phyloP scores from a whole-genome alignment of 2,329 filamentous ascomycete species.

The Didymella lethalis region DNA sequence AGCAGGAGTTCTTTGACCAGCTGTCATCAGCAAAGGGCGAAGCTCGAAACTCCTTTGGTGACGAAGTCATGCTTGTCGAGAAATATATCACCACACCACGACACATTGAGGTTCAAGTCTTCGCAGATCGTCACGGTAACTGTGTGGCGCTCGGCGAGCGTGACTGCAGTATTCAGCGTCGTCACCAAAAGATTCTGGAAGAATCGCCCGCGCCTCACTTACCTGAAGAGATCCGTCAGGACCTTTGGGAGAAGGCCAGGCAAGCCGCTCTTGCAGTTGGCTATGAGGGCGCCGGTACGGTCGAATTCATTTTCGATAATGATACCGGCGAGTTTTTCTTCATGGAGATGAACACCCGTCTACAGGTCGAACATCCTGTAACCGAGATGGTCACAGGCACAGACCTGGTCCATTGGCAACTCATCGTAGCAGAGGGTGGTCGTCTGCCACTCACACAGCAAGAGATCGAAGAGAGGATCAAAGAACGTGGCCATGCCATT shows the following conservation, averaged over 20 bases:
- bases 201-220: constrained; percentile 71
- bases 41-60: constrained; percentile 69
- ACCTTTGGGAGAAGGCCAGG: constrained; percentile 71
- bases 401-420: constrained; percentile 94
- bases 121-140: constrained; percentile 71
- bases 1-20: constrained; percentile 67
- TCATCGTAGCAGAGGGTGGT: constrained; percentile 80
- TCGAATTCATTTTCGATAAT: constrained; percentile 75
- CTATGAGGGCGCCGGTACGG: constrained; percentile 72
- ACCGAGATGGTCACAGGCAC: constrained; percentile 80
- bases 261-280: constrained; percentile 69
- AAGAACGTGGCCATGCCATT: constrained; percentile 81
- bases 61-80: constrained; percentile 72
- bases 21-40: constrained; percentile 70
- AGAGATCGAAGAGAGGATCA: constrained; percentile 74
- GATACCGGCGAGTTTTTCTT: constrained; percentile 72
- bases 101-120: constrained; percentile 73
- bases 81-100: constrained; percentile 73
- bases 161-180: constrained; percentile 71
- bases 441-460: constrained; percentile 70
- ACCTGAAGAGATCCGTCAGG: constrained; percentile 65
- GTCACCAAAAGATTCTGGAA: constrained; percentile 72
- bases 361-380: constrained; percentile 97
- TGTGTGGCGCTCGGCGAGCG: constrained; percentile 70
- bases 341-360: constrained; percentile 78